Base-by-base conservation (phyloP, 202 grass and related monocot species). In the Musa balbisiana region DNA sequence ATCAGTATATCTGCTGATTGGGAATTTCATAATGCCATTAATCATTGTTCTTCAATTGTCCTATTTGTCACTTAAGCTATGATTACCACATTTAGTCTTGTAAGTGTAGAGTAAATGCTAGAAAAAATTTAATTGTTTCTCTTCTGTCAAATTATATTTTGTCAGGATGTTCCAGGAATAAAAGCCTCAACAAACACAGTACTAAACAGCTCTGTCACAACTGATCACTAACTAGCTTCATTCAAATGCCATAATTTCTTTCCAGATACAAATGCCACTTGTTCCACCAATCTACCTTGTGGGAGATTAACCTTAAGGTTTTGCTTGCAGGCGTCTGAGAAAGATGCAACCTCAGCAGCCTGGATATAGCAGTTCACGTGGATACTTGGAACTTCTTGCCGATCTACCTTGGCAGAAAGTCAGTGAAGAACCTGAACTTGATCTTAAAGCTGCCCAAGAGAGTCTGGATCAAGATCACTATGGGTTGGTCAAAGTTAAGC, bases 321-420 rank as follows among this genome's bases (percentile, higher is more conserved):
- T 75, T 76, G 14, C 80, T 62, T 75, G 72, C 78, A 99, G 95
- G 62, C 88, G 87, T 21, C 79, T 99, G 65, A 84, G 79, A 73
- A 99, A 95, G 81, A 92, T 99, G 95, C 95, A 99, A 76, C 95
- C 95, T 77, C 95, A 99, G 85, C 95, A 95, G 85, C 95, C 89
- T 76, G 95, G 95, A 73, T 99, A 99, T 80, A 95, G 89, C 81
- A 99, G 95, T 79, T 99, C 95, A 53, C 81, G 95, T 82, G 83
- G 81, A 51, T 94, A 99, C 80, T 82, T 99, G 77, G 95, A 99
- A 70, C 89, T 99, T 84, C 83, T 99, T 77, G 91, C 91, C 3
- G 95, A 99, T 53, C 88, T 99, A 84, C 95, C 95, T 86, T 99
- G 95, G 95, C 85, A 92, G 78, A 99, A 90, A 19, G 85, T 90